phyloP scores from a whole-genome alignment of 2,329 filamentous ascomycete species.

The Lecanicillium sp. region DNA sequence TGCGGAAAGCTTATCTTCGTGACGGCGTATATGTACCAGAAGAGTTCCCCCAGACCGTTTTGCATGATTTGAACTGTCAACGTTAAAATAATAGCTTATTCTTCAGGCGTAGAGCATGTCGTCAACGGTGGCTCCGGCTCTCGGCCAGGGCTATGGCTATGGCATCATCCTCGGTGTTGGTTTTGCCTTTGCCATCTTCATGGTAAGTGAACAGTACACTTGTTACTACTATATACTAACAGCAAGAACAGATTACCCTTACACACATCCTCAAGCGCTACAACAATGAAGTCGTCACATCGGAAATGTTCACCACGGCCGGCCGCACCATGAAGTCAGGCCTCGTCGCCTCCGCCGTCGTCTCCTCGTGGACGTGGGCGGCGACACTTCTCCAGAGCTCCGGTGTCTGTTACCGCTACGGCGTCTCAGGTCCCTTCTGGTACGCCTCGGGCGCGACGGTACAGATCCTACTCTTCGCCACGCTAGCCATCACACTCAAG shows the following conservation, averaged over 20 bases:
- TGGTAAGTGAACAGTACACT: constrained; percentile 35
- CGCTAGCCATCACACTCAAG: constrained; percentile 85
- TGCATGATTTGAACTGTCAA: not conserved
- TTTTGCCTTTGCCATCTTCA: constrained; percentile 66
- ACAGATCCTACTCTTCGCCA: constrained; percentile 85
- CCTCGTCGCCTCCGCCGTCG: constrained; percentile 81
- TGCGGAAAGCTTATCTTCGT: constrained; percentile 2
- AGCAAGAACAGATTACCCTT: constrained; percentile 47
- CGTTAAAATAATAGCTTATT: not conserved
- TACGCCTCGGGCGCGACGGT: constrained; percentile 69
- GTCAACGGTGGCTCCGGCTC: constrained; percentile 24
- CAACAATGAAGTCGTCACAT: constrained; percentile 69
- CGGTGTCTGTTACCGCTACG: constrained; percentile 77
- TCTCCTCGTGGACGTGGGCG: constrained; percentile 90
- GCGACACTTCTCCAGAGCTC: constrained; percentile 75
- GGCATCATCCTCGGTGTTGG: constrained; percentile 71
- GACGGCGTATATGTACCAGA: not conserved
- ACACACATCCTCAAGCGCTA: constrained; percentile 62
- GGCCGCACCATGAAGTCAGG: constrained; percentile 85
- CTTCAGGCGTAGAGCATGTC: not conserved
- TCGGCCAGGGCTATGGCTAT: constrained; percentile 64
- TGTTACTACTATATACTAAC: too few species aligned
- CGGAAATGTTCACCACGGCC: constrained; percentile 87
- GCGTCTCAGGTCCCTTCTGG: constrained; percentile 54
- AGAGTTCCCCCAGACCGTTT: too few species aligned